Base-by-base conservation (phyloP, 2,329 filamentous ascomycete genomes). In the Periconia sp. region DNA sequence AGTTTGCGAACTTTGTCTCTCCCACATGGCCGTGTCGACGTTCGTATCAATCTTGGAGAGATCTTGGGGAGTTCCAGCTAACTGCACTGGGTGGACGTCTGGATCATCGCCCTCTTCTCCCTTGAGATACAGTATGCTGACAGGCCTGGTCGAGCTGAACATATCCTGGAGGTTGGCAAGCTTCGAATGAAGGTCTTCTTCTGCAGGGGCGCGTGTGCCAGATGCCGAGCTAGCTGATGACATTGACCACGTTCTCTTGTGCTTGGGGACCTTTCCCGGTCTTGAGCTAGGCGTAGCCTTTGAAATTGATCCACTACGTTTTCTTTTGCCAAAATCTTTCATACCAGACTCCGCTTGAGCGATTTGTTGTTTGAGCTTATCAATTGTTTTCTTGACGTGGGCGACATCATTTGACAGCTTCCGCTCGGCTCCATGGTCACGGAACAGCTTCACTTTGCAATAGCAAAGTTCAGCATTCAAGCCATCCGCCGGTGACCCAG, bases 401-500 rank as follows among this genome's bases (percentile, higher is more conserved):
- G 89, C 88, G 7, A 96, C 82, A 57, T 97, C 92, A 64, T 97
- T 97, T 12, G 92, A 92, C 1, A 97, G 79, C 67, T 97, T 97
- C 36, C 92, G 84, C 70, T 97, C 92, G 0, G 94, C 94, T 17
- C 92, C 92, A 60, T 97, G 94, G 64, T 97, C 92, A 50, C 92
- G 84, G 78, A 97, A 97, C 3, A 97, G 83, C 70, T 97, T 97
- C 48, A 96, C 92, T 71, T 95, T 96, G 79, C 92, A 96, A 70
- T 87, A 97, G 69, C 89, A 92, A 16, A 96, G 85, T 69, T 97
- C 92, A 1, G 83, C 74, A 11, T 59, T 57, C 10, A 54, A 66
- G 19, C 74, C 70, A 6, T 78, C 77, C 2, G 60, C 52, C 4
- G 63, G 55, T 28, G 66, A 63, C 43, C 78, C 76, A 7, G 78